Evolutionary conservation across 192 early-diverging fungal genomes (phyloP).

Genomic region (Endogone sp.): DNA sequence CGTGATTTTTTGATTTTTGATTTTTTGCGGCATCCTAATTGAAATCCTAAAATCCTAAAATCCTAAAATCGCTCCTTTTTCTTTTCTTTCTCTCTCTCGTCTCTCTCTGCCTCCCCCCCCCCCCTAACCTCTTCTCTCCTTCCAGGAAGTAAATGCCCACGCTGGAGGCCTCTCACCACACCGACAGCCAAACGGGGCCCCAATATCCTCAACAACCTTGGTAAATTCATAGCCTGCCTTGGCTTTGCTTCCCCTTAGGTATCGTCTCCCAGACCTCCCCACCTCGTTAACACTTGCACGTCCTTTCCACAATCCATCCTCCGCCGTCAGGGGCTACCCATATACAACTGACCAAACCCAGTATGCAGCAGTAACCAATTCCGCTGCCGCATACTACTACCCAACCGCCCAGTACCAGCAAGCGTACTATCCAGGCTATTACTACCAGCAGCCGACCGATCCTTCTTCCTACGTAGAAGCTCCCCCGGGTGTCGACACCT

Average conservation of each 20-base stretch:
- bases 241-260: neutral
- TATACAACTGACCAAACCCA: slow-evolving; percentile 30
- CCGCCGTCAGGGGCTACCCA: slow-evolving; percentile 10
- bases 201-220: slow-evolving; percentile 33
- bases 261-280: neutral
- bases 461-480: slow-evolving; percentile 17
- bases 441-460: neutral
- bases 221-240: slow-evolving; percentile 30
- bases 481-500: slow-evolving; percentile 16
- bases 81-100: neutral
- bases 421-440: slow-evolving; percentile 23
- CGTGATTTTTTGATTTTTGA: no score
- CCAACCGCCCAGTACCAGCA: slow-evolving; percentile 25
- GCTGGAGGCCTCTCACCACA: slow-evolving; percentile 18
- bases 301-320: slow-evolving; percentile 2
- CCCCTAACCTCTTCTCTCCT: neutral
- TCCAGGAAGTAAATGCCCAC: slow-evolving; percentile 1
- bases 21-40: no score
- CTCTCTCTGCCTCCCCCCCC: neutral
- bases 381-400: slow-evolving; percentile 4
- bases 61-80: no score
- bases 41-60: no score
- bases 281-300: neutral
- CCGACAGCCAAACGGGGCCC: slow-evolving; percentile 19
- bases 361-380: slow-evolving; percentile 14